Evolutionary conservation across 2,329 filamentous ascomycete species (phyloP), one percentile per base, ranked within the genome.

Genomic region (Neofusicoccum cordaticola): DNA sequence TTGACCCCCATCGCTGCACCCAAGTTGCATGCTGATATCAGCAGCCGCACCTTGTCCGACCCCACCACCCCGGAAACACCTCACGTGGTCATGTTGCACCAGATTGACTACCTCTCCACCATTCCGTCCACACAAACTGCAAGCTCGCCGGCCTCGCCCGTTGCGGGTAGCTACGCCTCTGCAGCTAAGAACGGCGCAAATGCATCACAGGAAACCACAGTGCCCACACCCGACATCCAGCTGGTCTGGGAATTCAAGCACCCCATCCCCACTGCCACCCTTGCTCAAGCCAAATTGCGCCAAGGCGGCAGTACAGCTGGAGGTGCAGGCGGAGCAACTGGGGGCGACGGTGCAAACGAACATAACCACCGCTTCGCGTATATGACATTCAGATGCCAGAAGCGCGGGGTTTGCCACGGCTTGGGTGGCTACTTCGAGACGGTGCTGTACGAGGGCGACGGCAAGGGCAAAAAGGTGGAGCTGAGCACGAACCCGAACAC

Each of bases 371-470:
- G 96, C n/a, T 88, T 89, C 71, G 90, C 90, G 69, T 88, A 89
- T 62, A 80, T 94, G 57, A 88, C 86, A 0, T 99, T 97, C 78
- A 88, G 90, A 2, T 90, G 91, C 69, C 85, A 86, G 56, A 85
- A 91, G 66, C 85, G 91, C 31, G 94, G 94, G 41, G 89, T 95
- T 7, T 91, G 93, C 41, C 95, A 99, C 75, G 95, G 95, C 2
- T 79, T 99, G 47, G 95, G 88, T 0, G 95, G 94, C 0, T 99
- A 97, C 77, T 99, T 99, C 75, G 95, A 99, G 79, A 92, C 93
- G 0, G 92, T 96, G n/a, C 84, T 99, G 19, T 99, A 98, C 74
- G 84, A 84, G 69, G 85, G 77, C 68, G 73, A 63, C 58, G 71
- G 75, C 52, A 78, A 80, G 56, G 78, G 68, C 71, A 80, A 80